These are phyloP conservation scores for Akanthomyces lecanii DNA, from an alignment of 2,329 filamentous ascomycete species.

Conservation along the genomic window DNA sequence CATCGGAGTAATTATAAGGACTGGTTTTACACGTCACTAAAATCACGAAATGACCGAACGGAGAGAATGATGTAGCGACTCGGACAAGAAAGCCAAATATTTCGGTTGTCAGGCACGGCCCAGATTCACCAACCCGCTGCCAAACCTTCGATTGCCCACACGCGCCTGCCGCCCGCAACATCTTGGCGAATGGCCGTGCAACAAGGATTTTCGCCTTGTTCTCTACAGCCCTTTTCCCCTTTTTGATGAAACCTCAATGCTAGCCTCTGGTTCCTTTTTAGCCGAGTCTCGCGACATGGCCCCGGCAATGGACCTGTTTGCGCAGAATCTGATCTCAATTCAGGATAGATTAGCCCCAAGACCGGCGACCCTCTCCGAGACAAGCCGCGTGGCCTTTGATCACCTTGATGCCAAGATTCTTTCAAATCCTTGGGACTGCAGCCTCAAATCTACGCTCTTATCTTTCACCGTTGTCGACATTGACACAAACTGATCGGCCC, in stretches of 20 bases:
- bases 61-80: no score
- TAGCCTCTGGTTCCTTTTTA: conserved; percentile 19
- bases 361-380: neutral
- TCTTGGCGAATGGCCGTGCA: neutral
- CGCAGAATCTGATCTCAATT: neutral
- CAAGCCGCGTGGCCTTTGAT: neutral
- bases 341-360: neutral
- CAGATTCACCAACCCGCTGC: neutral
- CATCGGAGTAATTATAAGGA: neutral
- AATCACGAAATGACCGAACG: neutral
- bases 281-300: neutral
- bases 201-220: neutral
- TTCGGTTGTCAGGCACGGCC: neutral
- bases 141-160: neutral
- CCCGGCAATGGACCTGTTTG: neutral
- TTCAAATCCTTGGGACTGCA: neutral
- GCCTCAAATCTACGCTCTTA: neutral
- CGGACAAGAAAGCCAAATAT: neutral
- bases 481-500: neutral
- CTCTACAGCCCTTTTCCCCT: neutral
- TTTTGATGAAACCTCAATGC: conserved; percentile 25
- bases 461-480: neutral
- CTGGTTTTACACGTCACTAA: neutral
- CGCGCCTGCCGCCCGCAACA: neutral
- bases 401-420: neutral